Conservation (phyloP, 2,329 filamentous ascomycete genomes). For the Diaporthe humulicola region DNA sequence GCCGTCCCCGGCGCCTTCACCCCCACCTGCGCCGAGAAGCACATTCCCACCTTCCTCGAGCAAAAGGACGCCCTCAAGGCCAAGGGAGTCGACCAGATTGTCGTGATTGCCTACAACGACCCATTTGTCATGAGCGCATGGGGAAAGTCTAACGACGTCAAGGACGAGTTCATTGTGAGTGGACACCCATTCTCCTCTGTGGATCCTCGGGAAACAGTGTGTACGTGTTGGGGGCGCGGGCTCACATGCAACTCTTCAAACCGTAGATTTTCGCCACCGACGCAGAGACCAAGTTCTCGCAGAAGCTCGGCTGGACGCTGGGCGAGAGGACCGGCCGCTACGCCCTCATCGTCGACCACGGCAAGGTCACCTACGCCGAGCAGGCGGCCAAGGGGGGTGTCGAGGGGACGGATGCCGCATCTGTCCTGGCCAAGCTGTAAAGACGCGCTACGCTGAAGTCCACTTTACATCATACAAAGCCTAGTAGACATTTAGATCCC, state of each 20-base stretch:
- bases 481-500: constrained; percentile 33
- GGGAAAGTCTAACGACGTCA: constrained; percentile 88
- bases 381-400: constrained; percentile 67
- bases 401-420: constrained; percentile 65
- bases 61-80: constrained; percentile 77
- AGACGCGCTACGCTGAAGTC: neutral
- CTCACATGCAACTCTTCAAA: constrained; percentile 23
- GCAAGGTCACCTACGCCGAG: constrained; percentile 85
- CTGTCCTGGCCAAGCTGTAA: constrained; percentile 67
- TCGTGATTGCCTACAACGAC: constrained; percentile 88
- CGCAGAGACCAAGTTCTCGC: constrained; percentile 76
- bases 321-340: constrained; percentile 83
- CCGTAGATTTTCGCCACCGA: constrained; percentile 81
- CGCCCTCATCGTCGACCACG: constrained; percentile 85
- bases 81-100: constrained; percentile 87
- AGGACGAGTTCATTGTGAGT: constrained; percentile 73
- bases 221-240: constrained; percentile 1
- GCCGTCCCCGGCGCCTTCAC: constrained; percentile 82
- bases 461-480: constrained; percentile 3
- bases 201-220: neutral
- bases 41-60: constrained; percentile 84
- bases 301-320: constrained; percentile 81
- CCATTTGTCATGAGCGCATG: constrained; percentile 89
- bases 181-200: neutral
- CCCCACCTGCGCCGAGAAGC: constrained; percentile 84